Evolutionary conservation across 2,329 filamentous ascomycete genomes (phyloP).

Genomic region (Alternaria incomplexa): DNA sequence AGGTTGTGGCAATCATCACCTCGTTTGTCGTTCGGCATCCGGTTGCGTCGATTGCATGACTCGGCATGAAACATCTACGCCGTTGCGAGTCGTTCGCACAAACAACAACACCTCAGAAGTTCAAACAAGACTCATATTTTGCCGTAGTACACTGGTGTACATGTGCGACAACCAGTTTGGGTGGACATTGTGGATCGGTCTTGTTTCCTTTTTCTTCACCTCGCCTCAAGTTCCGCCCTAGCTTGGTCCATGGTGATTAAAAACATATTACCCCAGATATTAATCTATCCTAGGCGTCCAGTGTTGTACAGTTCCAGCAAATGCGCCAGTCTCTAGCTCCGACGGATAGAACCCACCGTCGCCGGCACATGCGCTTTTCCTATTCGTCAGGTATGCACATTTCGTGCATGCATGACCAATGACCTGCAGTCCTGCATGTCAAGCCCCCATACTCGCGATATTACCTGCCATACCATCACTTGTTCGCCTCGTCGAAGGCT

Average conservation of each 20-base stretch:
- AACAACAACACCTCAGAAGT: not conserved
- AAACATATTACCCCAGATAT: slow-evolving; percentile 40
- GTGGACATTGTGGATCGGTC: not conserved
- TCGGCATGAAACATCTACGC: not conserved
- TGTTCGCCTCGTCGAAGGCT: slow-evolving; percentile 16
- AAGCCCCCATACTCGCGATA: slow-evolving; percentile 28
- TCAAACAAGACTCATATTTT: not conserved
- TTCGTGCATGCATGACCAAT: slow-evolving; percentile 1
- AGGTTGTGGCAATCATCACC: not conserved
- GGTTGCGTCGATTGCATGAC: not conserved
- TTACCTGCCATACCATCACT: slow-evolving; percentile 27
- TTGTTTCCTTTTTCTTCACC: slow-evolving; percentile 10
- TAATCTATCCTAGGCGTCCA: slow-evolving; percentile 36
- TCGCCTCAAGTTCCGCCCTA: slow-evolving; percentile 19
- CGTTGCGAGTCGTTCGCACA: not conserved
- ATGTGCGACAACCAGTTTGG: not conserved
- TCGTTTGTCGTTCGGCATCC: not conserved
- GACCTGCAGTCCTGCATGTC: slow-evolving; percentile 19
- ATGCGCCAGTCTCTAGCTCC: slow-evolving; percentile 13
- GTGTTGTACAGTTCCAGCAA: slow-evolving; percentile 19
- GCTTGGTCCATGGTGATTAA: slow-evolving; percentile 24
- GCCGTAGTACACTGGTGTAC: slow-evolving; percentile 4
- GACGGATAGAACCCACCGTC: not conserved
- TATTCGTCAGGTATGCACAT: slow-evolving; percentile 10
- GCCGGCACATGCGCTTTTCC: not conserved